phyloP scores from a whole-genome alignment of 2,329 filamentous ascomycete species.

The Tolypocladium guangdongense region DNA sequence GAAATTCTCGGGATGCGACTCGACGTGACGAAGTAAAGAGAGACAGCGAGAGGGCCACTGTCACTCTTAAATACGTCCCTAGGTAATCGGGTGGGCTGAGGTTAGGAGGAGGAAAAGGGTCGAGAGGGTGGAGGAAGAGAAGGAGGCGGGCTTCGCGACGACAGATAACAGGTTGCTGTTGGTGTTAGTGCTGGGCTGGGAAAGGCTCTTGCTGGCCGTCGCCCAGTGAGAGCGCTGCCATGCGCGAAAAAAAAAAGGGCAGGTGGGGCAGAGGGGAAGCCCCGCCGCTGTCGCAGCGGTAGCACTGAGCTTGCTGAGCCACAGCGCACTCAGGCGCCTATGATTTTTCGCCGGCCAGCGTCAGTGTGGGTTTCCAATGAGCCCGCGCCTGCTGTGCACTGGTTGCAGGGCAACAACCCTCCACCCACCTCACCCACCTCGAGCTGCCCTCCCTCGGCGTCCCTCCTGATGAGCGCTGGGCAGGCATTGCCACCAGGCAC shows the following conservation, averaged over 20 bases:
- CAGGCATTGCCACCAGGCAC: neutral
- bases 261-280: constrained; percentile 9
- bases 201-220: neutral
- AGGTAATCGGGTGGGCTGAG: constrained; percentile 11
- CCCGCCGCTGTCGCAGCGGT: constrained; percentile 1
- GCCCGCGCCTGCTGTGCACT: neutral
- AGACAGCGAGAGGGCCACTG: constrained; percentile 28
- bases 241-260: constrained; percentile 9
- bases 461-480: neutral
- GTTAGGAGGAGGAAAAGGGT: constrained; percentile 13
- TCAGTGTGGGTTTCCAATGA: neutral
- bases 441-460: neutral
- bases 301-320: neutral
- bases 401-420: constrained; percentile 9
- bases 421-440: neutral
- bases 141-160: constrained; percentile 11
- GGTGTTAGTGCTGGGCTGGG: neutral
- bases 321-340: neutral
- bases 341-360: neutral
- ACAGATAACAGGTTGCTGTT: neutral
- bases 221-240: constrained; percentile 2
- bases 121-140: constrained; percentile 5
- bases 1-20: constrained; percentile 11
- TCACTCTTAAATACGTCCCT: constrained; percentile 29
- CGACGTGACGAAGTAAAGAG: constrained; percentile 23